A percentile compares a stretch with the other conserved stretches of the same genome.
phyloP scores from a whole-genome alignment of 179 eudicot genomes.

The Actinidia chinensis region DNA sequence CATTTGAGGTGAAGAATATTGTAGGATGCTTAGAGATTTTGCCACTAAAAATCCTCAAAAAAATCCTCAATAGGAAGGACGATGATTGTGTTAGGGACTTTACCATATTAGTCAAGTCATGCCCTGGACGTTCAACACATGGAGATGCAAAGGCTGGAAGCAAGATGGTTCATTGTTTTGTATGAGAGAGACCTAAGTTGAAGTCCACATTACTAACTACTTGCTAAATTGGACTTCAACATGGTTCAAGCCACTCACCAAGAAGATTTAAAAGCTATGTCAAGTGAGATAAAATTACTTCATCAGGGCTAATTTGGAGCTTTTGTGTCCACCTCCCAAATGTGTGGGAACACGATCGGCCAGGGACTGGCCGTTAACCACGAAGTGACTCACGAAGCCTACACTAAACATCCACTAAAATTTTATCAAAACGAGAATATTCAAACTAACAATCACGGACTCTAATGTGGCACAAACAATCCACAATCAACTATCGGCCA shows the following conservation, averaged over 20 bases:
- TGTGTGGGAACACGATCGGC: too few relatives aligned
- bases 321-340: too few relatives aligned
- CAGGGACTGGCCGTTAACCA: too few relatives aligned
- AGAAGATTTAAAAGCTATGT: neutral
- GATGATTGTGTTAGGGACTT: neutral
- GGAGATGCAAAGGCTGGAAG: neutral
- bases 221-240: neutral
- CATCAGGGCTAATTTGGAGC: too few relatives aligned
- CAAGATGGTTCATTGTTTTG: constrained; percentile 5
- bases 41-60: neutral
- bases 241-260: neutral
- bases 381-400: too few relatives aligned
- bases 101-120: neutral
- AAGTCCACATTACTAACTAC: neutral
- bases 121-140: constrained; percentile 5
- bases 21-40: constrained; percentile 4
- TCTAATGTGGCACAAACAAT: too few relatives aligned
- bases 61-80: neutral
- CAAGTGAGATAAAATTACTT: neutral
- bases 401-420: too few relatives aligned
- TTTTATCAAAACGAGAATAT: too few relatives aligned
- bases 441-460: too few relatives aligned
- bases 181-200: neutral
- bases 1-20: neutral
- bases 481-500: too few relatives aligned